Conservation (phyloP, 1,284 basidiomycete genomes). For the Acaromyces ingoldii region DNA sequence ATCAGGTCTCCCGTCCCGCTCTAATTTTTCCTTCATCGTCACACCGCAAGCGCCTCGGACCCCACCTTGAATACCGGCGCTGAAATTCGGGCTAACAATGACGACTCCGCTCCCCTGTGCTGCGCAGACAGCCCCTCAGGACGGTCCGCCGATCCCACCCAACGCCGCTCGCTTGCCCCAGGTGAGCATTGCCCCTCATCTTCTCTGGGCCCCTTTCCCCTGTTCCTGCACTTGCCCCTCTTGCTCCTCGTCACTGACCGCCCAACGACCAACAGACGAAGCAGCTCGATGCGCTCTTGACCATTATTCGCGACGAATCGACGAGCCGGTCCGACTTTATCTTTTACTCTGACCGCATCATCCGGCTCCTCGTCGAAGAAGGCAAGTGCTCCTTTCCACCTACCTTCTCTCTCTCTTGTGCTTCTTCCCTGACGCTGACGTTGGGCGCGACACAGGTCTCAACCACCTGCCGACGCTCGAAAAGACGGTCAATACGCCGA, state of each 20-base stretch:
- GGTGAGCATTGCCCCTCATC: conserved; percentile 68
- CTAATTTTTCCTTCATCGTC: no score
- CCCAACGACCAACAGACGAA: background rate
- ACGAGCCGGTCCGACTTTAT: conserved; percentile 79
- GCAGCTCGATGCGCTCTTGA: conserved; percentile 83
- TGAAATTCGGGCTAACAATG: no score
- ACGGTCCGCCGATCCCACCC: conserved; percentile 57
- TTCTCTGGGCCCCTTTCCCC: background rate
- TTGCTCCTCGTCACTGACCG: background rate
- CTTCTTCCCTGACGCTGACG: background rate
- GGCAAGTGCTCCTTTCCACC: conserved; percentile 47
- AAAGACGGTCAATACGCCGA: conserved; percentile 41
- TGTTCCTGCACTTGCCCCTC: background rate
- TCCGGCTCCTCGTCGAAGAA: conserved; percentile 61
- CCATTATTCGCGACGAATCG: conserved; percentile 68
- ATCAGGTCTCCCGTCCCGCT: no score
- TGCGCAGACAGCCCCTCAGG: conserved; percentile 3
- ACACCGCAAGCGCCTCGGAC: no score
- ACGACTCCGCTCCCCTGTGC: no score
- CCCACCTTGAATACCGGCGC: no score
- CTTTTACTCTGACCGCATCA: conserved; percentile 77
- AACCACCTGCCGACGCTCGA: conserved; percentile 73
- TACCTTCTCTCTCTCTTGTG: background rate
- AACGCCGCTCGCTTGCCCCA: conserved; percentile 79
- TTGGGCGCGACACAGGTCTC: conserved; percentile 60